These are phyloP conservation scores for Tetradesmus obliquus DNA, from an alignment of 139 green algal genomes.

Conservation along the genomic window DNA sequence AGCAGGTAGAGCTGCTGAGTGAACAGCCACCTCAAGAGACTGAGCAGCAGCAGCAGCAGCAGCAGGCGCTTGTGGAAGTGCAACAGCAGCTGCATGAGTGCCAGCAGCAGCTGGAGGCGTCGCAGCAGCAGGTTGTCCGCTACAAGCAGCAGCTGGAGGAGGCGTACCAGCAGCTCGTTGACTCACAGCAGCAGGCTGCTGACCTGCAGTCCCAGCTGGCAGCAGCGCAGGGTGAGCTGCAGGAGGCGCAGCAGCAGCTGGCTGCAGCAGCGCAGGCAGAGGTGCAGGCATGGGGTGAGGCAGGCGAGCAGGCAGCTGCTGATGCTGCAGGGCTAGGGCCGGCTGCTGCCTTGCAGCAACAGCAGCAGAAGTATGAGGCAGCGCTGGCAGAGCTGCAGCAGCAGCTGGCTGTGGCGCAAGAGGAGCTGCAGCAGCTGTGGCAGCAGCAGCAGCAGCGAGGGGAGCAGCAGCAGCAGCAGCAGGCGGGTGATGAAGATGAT, in stretches of 20 bases:
- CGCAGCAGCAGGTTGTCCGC: not conserved
- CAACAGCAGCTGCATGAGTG: not conserved
- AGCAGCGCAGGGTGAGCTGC: not conserved
- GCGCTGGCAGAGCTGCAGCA: not conserved
- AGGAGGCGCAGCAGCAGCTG: not conserved
- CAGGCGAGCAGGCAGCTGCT: not conserved
- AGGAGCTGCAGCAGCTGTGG: not conserved
- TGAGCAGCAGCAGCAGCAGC: not conserved
- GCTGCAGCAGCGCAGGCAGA: not conserved
- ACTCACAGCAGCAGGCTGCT: constrained; percentile 7
- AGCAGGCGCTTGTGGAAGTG: not conserved
- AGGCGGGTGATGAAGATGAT: not conserved
- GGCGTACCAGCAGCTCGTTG: not conserved
- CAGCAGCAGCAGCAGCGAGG: constrained; percentile 1
- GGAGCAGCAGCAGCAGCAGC: not conserved
- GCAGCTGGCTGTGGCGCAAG: constrained; percentile 23
- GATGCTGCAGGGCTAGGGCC: not conserved
- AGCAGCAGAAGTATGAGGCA: not conserved
- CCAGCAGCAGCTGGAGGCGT: not conserved
- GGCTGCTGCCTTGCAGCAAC: not conserved
- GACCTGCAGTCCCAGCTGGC: not conserved
- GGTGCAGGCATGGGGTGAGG: not conserved
- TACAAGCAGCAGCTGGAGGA: not conserved
- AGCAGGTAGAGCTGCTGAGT: not conserved
- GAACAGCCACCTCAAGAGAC: not conserved